Conservation (phyloP, 2,329 filamentous ascomycete species). For the Leptographium radiaticola region DNA sequence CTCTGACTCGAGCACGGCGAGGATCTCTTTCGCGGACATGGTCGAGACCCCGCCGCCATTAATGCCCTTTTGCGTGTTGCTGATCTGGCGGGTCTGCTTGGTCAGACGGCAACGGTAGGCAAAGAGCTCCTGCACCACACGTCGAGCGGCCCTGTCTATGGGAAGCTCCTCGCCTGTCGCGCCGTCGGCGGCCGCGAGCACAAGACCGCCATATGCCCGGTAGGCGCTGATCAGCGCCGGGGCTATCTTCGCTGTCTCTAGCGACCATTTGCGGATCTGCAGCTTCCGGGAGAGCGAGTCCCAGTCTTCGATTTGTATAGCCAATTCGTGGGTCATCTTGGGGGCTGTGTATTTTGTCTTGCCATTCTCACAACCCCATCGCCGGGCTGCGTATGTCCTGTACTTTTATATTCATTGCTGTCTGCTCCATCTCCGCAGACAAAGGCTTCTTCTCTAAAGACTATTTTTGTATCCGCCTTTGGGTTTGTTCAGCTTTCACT, state of each 20-base stretch:
- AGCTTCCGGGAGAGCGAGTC: not conserved
- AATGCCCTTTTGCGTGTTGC: not conserved
- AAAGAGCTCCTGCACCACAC: not conserved
- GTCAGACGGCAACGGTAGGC: not conserved
- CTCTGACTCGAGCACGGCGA: not conserved
- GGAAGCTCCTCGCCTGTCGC: not conserved
- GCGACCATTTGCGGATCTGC: not conserved
- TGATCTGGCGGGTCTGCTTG: conserved; percentile 1
- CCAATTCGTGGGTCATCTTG: not conserved
- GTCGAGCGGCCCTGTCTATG: not conserved
- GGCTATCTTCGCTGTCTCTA: not conserved
- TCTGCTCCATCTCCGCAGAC: too few species aligned
- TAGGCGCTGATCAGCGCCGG: not conserved
- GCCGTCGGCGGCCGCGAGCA: not conserved
- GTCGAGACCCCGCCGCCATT: not conserved
- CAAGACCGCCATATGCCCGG: not conserved
- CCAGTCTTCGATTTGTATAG: not conserved
- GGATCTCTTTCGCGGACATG: not conserved
- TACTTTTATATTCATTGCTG: too few species aligned
- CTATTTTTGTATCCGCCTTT: too few species aligned
- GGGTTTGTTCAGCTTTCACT: not conserved
- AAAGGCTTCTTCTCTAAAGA: too few species aligned
- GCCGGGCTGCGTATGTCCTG: too few species aligned
- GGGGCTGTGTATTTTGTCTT: not conserved
- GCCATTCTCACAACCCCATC: too few species aligned